phyloP scores from a whole-genome alignment of 1,284 basidiomycete species.

The Cutaneotrichosporon cutaneum region DNA sequence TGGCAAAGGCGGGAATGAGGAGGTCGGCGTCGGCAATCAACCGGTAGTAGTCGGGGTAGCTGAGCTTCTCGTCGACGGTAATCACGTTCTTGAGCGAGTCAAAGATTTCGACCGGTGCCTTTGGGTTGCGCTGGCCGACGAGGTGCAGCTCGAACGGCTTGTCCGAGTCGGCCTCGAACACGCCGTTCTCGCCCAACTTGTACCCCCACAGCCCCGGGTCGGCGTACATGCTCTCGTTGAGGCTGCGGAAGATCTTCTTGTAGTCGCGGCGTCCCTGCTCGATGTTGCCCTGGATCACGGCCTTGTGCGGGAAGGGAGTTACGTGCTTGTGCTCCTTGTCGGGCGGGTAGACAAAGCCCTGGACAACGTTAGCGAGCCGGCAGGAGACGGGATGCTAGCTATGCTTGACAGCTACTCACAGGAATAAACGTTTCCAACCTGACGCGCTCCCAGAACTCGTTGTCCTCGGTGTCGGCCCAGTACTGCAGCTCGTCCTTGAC shows the following conservation, averaged over 20 bases:
- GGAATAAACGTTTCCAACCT: constrained; percentile 10
- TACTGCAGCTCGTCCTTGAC: constrained; percentile 3
- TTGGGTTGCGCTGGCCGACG: constrained; percentile 9
- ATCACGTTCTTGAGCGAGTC: constrained; percentile 9
- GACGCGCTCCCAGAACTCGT: background rate
- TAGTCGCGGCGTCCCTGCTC: constrained; percentile 15
- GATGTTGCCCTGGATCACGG: constrained; percentile 21
- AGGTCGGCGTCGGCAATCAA: constrained; percentile 11
- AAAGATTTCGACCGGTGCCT: background rate
- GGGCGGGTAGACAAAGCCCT: constrained; percentile 9
- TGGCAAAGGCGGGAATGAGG: constrained; percentile 11
- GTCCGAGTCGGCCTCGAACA: background rate
- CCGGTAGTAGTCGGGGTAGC: constrained; percentile 14
- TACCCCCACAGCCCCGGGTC: constrained; percentile 17
- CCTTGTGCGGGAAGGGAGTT: constrained; percentile 7
- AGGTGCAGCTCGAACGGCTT: constrained; percentile 14
- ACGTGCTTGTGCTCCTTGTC: background rate
- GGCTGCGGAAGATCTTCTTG: constrained; percentile 8
- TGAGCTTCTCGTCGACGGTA: constrained; percentile 3
- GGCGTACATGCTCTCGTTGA: constrained; percentile 3
- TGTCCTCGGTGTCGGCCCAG: constrained; percentile 11
- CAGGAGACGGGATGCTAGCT: too few species aligned
- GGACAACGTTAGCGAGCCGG: background rate
- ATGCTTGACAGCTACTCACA: background rate
- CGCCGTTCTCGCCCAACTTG: background rate